Conservation (phyloP, 257 asterid genomes). For the Solanum stenotomum region DNA sequence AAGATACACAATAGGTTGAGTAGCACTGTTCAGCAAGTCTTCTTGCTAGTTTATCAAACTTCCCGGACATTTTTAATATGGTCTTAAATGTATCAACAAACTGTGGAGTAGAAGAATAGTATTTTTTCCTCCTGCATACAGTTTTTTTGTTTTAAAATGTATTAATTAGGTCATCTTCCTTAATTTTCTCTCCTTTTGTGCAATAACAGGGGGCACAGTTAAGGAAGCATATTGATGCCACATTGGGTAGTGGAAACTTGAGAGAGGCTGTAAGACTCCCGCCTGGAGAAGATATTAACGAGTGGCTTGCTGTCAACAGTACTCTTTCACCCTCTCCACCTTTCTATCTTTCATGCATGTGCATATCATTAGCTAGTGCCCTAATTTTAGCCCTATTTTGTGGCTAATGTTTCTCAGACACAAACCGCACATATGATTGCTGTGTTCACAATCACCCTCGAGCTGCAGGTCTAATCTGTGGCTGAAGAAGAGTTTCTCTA, state of each 20-base stretch:
- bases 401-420: not conserved
- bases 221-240: constrained; percentile 84
- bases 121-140: not conserved
- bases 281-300: constrained; percentile 88
- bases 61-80: not conserved
- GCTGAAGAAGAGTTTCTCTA: not conserved
- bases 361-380: not conserved
- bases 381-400: not conserved
- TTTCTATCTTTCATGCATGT: not conserved
- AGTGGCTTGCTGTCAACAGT: constrained; percentile 97
- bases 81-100: not conserved
- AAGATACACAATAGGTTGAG: not conserved
- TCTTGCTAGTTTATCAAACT: not conserved
- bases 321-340: constrained; percentile 19
- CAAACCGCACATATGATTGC: not conserved
- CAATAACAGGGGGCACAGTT: constrained; percentile 78
- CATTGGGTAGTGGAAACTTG: constrained; percentile 88
- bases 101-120: not conserved
- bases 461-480: not conserved
- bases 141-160: not conserved
- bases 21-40: not conserved
- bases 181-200: not conserved
- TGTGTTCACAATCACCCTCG: not conserved
- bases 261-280: constrained; percentile 95
- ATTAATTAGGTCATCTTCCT: not conserved